These are phyloP conservation scores for Byssothecium circinans DNA, from an alignment of 2,329 filamentous ascomycete species.

Conservation along the genomic window DNA sequence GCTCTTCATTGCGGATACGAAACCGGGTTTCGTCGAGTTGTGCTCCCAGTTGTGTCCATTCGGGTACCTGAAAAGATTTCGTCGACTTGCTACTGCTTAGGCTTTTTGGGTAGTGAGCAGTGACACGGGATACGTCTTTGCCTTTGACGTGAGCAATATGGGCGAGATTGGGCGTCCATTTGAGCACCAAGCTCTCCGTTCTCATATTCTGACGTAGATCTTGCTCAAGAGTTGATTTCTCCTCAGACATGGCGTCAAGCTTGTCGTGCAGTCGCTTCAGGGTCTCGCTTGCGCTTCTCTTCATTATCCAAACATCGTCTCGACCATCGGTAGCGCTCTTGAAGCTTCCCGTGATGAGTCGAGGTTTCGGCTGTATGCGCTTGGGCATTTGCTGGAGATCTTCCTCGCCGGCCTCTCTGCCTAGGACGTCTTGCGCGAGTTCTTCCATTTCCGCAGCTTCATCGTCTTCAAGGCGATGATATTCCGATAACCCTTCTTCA, in stretches of 20 bases:
- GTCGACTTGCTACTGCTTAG: conserved; percentile 83
- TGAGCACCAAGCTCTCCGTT: conserved; percentile 64
- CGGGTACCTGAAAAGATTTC: conserved; percentile 76
- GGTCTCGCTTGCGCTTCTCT: conserved; percentile 63
- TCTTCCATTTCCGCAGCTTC: conserved; percentile 70
- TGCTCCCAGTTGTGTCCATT: conserved; percentile 82
- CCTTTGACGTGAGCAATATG: conserved; percentile 91
- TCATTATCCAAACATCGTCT: conserved; percentile 66
- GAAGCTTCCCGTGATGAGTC: conserved; percentile 33
- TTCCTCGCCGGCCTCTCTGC: conserved; percentile 62
- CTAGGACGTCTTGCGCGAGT: conserved; percentile 72
- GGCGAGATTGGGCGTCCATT: conserved; percentile 83
- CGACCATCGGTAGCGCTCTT: conserved; percentile 41
- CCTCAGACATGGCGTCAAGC: conserved; percentile 61
- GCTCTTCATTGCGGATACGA: conserved; percentile 82
- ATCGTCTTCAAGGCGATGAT: conserved; percentile 75
- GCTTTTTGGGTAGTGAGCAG: conserved; percentile 49
- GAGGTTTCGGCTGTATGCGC: conserved; percentile 39
- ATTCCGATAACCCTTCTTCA: conserved; percentile 82
- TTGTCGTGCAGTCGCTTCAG: conserved; percentile 69
- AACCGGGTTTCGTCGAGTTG: conserved; percentile 75
- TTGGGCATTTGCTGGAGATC: conserved; percentile 50
- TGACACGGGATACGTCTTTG: conserved; percentile 58
- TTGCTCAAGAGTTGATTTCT: conserved; percentile 64
- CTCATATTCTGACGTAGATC: conserved; percentile 62